Conservation (phyloP, 1,284 basidiomycete species). For the Leccinum brunneo-olivaceum region DNA sequence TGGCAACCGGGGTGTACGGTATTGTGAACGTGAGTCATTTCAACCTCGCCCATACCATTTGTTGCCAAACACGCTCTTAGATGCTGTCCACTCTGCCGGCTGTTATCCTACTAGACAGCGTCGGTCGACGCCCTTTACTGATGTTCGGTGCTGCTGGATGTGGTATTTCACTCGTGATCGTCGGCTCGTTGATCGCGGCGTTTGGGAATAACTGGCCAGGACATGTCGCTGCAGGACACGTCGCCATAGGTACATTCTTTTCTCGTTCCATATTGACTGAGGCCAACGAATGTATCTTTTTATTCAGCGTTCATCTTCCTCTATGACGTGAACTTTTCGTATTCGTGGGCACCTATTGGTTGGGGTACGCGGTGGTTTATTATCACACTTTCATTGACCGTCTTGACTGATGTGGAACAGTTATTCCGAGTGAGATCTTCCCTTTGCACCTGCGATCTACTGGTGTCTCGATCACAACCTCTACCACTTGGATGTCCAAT, state of each 20-base stretch:
- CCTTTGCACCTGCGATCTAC: constrained; percentile 30
- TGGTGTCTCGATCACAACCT: constrained; percentile 31
- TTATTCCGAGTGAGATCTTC: constrained; percentile 30
- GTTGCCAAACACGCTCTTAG: constrained; percentile 8
- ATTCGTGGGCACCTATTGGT: constrained; percentile 33
- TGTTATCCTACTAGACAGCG: constrained; percentile 25
- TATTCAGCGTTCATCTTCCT: constrained; percentile 28
- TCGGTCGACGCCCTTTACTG: constrained; percentile 29
- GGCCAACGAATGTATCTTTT: neutral
- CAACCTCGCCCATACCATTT: neutral
- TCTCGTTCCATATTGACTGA: neutral
- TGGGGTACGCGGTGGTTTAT: constrained; percentile 22
- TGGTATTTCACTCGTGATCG: constrained; percentile 24
- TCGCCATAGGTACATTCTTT: constrained; percentile 21
- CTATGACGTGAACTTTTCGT: constrained; percentile 31
- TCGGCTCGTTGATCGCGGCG: constrained; percentile 26
- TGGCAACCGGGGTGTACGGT: constrained; percentile 30
- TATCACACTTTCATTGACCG: neutral
- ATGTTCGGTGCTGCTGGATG: constrained; percentile 31
- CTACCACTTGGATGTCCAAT: constrained; percentile 25
- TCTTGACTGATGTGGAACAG: constrained; percentile 10
- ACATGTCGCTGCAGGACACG: constrained; percentile 25
- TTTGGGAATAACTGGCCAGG: constrained; percentile 26
- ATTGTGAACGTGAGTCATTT: constrained; percentile 26
- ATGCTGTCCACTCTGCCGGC: constrained; percentile 27